phyloP scores from a whole-genome alignment of 116 monocot genomes.

The Thalassia testudinum region DNA sequence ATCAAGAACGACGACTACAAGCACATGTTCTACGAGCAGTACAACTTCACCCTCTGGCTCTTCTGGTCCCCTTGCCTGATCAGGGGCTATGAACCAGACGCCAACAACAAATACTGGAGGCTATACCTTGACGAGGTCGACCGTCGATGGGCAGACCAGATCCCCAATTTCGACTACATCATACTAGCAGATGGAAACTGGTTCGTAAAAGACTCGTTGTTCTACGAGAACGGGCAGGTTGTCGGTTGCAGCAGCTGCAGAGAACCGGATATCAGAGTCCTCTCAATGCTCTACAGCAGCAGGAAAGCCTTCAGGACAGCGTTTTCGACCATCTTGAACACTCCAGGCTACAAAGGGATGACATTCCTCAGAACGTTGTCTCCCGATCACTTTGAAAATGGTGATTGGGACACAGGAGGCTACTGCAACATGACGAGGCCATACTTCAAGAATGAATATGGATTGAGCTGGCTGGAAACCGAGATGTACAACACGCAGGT shows the following conservation, averaged over 20 bases:
- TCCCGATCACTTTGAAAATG: slow-evolving; percentile 58
- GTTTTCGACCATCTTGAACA: slow-evolving; percentile 12
- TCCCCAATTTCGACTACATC: slow-evolving; percentile 14
- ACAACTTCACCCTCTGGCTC: slow-evolving; percentile 34
- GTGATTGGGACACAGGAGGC: slow-evolving; percentile 52
- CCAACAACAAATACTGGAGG: slow-evolving; percentile 13
- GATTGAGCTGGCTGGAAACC: not conserved
- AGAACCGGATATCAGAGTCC: slow-evolving; percentile 5
- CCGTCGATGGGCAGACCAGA: slow-evolving; percentile 16
- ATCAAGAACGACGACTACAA: slow-evolving; percentile 16
- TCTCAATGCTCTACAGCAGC: slow-evolving; percentile 18
- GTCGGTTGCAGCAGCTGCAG: slow-evolving; percentile 33
- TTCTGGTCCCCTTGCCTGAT: slow-evolving; percentile 63
- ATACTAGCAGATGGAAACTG: slow-evolving; percentile 13
- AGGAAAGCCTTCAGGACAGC: slow-evolving; percentile 38
- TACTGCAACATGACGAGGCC: slow-evolving; percentile 44
- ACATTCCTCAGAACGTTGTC: slow-evolving; percentile 46
- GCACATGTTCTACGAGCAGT: slow-evolving; percentile 15
- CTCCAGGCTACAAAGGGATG: slow-evolving; percentile 17
- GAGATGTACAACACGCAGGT: slow-evolving; percentile 25
- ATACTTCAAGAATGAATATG: slow-evolving; percentile 6
- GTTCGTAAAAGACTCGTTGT: slow-evolving; percentile 44
- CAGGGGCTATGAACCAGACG: slow-evolving; percentile 4
- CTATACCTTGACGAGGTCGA: slow-evolving; percentile 43
- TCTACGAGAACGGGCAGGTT: slow-evolving; percentile 11